Evolutionary conservation across 164 flowering plant genomes (phyloP).

Genomic region (Stephania cephalantha): DNA sequence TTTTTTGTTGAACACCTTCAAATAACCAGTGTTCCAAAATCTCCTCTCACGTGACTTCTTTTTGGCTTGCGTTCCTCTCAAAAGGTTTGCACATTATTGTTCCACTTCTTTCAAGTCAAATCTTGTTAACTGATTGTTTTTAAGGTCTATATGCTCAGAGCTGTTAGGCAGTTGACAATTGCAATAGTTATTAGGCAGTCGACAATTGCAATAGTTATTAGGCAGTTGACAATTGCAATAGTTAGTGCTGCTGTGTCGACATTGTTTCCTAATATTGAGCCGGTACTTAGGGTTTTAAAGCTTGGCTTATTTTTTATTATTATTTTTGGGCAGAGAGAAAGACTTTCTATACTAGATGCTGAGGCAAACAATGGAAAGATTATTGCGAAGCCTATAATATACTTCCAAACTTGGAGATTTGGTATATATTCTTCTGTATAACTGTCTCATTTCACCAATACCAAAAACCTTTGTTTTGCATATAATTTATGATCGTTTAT

Average conservation of each 20-base stretch:
- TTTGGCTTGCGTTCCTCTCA: no score
- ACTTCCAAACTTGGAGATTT: constrained; percentile 89
- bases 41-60: neutral
- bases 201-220: no score
- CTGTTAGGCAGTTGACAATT: no score
- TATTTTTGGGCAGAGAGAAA: constrained; percentile 60
- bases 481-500: neutral
- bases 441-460: neutral
- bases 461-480: neutral
- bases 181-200: no score
- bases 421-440: constrained; percentile 39
- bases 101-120: no score
- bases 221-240: no score
- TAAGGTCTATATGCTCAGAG: no score
- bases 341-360: constrained; percentile 39
- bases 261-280: no score
- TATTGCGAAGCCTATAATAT: constrained; percentile 62
- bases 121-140: no score
- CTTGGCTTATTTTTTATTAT: neutral
- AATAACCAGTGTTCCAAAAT: neutral
- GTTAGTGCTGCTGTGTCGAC: no score
- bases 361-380: constrained; percentile 54
- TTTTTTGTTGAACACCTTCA: neutral
- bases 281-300: no score
- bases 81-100: no score